A percentile compares a stretch with the other conserved stretches of the same genome.
These are phyloP conservation scores for Solanum habrochaites DNA, from an alignment of 257 asterid species.

Conservation along the genomic window DNA sequence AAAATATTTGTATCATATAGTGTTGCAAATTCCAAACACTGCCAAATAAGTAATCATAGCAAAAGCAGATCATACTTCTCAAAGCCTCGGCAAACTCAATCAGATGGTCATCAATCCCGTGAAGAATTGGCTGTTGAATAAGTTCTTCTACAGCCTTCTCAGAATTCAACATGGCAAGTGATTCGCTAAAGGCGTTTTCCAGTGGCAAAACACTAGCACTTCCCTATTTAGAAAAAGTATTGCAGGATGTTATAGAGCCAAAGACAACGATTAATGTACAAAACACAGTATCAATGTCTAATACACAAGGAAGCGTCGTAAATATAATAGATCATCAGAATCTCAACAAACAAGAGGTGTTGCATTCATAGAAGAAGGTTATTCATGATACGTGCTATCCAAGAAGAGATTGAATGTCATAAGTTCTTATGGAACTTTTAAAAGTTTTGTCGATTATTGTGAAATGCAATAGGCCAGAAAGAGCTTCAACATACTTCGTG, in stretches of 20 bases:
- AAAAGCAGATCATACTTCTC: slow-evolving; percentile 41
- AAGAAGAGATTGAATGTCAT: not conserved
- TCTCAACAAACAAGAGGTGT: not conserved
- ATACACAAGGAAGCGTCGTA: not conserved
- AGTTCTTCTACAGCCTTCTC: slow-evolving; percentile 56
- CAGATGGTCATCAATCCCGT: slow-evolving; percentile 73
- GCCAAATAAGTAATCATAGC: not conserved
- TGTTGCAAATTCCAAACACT: not conserved
- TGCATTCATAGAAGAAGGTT: not conserved
- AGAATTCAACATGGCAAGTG: slow-evolving; percentile 32
- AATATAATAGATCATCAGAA: not conserved
- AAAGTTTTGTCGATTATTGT: not conserved
- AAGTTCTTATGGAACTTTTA: not conserved
- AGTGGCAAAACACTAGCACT: slow-evolving; percentile 23
- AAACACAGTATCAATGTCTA: not conserved
- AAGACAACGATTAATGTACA: not conserved
- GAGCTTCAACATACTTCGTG: not conserved
- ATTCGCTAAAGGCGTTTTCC: slow-evolving; percentile 40
- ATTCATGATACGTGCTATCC: not conserved
- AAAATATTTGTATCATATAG: not conserved
- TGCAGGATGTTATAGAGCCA: not conserved
- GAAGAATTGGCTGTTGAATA: slow-evolving; percentile 53
- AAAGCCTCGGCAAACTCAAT: slow-evolving; percentile 83
- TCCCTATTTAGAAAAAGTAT: slow-evolving; percentile 21
- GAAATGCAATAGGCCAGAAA: not conserved